A percentile compares a stretch with the other conserved stretches of the same genome.
phyloP scores from a whole-genome alignment of 345 rosid species.

The Xanthoceras sorbifolium region DNA sequence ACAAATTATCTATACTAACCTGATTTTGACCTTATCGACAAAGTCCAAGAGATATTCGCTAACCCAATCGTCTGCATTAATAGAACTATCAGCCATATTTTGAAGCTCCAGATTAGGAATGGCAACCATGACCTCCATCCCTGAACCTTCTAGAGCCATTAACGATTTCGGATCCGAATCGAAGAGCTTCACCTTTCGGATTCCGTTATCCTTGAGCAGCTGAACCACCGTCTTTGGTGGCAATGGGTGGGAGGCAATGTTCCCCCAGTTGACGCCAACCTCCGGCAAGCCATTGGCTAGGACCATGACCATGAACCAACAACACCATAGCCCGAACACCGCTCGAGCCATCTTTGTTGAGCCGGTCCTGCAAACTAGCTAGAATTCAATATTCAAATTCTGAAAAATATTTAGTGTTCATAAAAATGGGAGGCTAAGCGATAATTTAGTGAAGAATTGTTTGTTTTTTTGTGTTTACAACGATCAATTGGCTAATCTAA shows the following conservation, averaged over 20 bases:
- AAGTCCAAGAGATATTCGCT: conserved; percentile 59
- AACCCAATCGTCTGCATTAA: conserved; percentile 70
- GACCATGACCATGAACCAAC: conserved; percentile 23
- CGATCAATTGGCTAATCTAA: too few relatives aligned
- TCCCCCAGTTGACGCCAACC: conserved; percentile 87
- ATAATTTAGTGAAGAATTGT: not conserved
- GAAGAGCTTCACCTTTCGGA: conserved; percentile 72
- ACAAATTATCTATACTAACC: conserved; percentile 33
- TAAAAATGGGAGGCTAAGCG: not conserved
- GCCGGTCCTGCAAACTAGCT: not conserved
- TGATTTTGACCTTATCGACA: conserved; percentile 59
- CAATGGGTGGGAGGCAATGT: conserved; percentile 61
- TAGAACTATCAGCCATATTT: conserved; percentile 31
- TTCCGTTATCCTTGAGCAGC: conserved; percentile 74
- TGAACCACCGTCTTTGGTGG: conserved; percentile 52
- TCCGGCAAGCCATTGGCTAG: conserved; percentile 33
- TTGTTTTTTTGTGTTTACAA: not conserved
- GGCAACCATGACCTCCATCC: conserved; percentile 78
- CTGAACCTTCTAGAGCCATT: conserved; percentile 48
- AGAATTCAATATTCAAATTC: not conserved
- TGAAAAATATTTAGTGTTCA: not conserved
- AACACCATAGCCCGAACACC: conserved; percentile 21
- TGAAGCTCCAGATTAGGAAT: conserved; percentile 68
- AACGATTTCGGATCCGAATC: conserved; percentile 66
- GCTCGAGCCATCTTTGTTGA: conserved; percentile 30